A percentile compares a stretch with the other conserved stretches of the same genome.
Evolutionary conservation across 495 filamentous ascomycete species (phyloP).

Genomic region (Aspergillus olivimuriae): DNA sequence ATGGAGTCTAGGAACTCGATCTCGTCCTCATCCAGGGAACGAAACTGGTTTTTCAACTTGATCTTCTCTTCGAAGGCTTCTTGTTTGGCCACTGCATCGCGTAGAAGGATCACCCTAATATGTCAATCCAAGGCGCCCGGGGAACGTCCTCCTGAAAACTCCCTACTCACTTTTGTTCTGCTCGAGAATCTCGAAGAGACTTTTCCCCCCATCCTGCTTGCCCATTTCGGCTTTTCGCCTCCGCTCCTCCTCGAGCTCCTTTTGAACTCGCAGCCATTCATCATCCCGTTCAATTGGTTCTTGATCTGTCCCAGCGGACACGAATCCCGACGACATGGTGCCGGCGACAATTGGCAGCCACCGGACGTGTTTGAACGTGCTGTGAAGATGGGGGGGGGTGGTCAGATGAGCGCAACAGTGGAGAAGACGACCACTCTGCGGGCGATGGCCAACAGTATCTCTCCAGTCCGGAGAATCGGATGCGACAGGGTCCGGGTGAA

Average conservation of each 20-base stretch:
- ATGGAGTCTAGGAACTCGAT: constrained; percentile 84
- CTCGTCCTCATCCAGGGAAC: constrained; percentile 88
- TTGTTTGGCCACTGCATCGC: constrained; percentile 73
- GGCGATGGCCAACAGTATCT: too few species aligned
- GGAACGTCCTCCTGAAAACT: not conserved
- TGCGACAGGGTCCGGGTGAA: too few species aligned
- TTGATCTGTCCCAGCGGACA: constrained; percentile 75
- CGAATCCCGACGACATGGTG: constrained; percentile 79
- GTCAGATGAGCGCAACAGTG: not conserved
- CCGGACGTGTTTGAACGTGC: too few species aligned
- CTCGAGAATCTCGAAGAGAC: constrained; percentile 80
- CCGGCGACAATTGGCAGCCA: too few species aligned
- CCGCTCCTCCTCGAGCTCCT: constrained; percentile 65
- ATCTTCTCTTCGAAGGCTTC: constrained; percentile 91
- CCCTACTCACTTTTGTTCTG: constrained; percentile 79
- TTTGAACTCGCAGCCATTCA: constrained; percentile 71
- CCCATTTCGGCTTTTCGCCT: constrained; percentile 52
- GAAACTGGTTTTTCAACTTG: constrained; percentile 87
- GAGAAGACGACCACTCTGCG: too few species aligned
- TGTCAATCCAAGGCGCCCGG: constrained; percentile 37
- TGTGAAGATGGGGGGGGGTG: not conserved
- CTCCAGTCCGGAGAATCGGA: too few species aligned
- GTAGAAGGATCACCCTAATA: constrained; percentile 40
- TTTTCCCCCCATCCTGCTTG: constrained; percentile 57
- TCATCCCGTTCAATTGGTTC: constrained; percentile 54